Conservation (phyloP, 2,329 filamentous ascomycete genomes). For the Verticillium albo-atrum region DNA sequence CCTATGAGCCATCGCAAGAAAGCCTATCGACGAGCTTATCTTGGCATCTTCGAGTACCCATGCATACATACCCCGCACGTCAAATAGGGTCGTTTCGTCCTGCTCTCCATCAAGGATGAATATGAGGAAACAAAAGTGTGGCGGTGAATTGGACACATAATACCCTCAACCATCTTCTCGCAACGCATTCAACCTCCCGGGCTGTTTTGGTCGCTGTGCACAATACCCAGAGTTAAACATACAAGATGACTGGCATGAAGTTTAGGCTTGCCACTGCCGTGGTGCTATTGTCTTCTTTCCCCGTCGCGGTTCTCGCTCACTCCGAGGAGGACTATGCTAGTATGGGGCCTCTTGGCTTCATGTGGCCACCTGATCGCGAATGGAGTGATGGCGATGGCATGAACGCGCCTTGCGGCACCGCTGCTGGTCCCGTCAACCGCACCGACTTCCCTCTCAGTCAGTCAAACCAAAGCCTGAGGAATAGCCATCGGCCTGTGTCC, state of each 20-base stretch:
- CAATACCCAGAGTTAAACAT: background rate
- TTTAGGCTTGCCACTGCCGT: background rate
- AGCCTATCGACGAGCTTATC: background rate
- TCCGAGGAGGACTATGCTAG: background rate
- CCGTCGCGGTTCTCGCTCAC: background rate
- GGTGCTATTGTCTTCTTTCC: background rate
- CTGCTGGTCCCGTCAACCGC: background rate
- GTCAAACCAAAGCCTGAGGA: background rate
- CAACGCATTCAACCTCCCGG: background rate
- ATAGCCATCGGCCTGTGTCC: background rate
- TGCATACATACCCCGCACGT: background rate
- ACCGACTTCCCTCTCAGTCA: slow-evolving; percentile 1
- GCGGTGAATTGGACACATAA: too few species aligned
- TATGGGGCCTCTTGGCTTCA: slow-evolving; percentile 3
- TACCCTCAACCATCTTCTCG: background rate
- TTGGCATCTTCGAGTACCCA: background rate
- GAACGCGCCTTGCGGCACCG: background rate
- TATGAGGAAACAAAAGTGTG: too few species aligned
- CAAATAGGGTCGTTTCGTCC: too few species aligned
- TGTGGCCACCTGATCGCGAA: slow-evolving; percentile 1
- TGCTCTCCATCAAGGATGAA: too few species aligned
- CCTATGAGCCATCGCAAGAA: background rate
- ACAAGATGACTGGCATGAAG: background rate
- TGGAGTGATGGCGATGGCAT: background rate
- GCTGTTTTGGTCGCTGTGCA: background rate